phyloP scores from a whole-genome alignment of 257 asterid genomes.

The Gentiana dahurica region DNA sequence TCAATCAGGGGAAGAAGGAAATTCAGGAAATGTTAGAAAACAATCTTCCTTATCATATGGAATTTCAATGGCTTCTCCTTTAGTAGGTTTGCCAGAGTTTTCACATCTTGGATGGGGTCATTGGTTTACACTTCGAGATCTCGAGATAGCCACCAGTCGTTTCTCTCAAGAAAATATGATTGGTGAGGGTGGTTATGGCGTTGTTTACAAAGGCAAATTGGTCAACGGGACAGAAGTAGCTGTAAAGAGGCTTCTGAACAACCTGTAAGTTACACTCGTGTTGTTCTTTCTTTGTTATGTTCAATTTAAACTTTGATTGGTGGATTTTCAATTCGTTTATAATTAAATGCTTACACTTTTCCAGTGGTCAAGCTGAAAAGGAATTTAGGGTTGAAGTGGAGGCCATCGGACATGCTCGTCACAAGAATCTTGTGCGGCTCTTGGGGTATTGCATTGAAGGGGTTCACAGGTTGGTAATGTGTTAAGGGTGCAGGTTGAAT shows the following conservation, averaged over 20 bases:
- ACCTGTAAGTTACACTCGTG: slow-evolving; percentile 54
- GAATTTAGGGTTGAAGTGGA: slow-evolving; percentile 95
- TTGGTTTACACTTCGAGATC: slow-evolving; percentile 98
- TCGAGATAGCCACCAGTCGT: slow-evolving; percentile 69
- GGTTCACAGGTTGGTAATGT: slow-evolving; percentile 56
- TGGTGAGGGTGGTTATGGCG: slow-evolving; percentile 98
- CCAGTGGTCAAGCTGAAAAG: slow-evolving; percentile 96
- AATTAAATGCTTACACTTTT: slow-evolving; percentile 14
- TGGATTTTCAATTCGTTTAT: slow-evolving; percentile 1
- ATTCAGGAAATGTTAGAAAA: slow-evolving; percentile 50
- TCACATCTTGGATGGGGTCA: slow-evolving; percentile 99
- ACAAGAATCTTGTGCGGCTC: slow-evolving; percentile 91
- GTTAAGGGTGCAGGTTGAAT: too few relatives aligned
- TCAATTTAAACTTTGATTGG: background rate
- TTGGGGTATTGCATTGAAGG: slow-evolving; percentile 98
- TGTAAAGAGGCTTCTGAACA: slow-evolving; percentile 87
- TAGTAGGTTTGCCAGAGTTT: slow-evolving; percentile 79
- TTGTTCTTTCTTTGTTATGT: slow-evolving; percentile 3
- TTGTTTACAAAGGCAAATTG: slow-evolving; percentile 70
- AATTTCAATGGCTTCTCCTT: slow-evolving; percentile 67
- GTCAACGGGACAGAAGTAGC: slow-evolving; percentile 89
- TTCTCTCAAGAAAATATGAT: slow-evolving; percentile 61
- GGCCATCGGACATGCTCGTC: slow-evolving; percentile 96
- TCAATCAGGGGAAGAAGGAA: slow-evolving; percentile 95
- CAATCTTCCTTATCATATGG: slow-evolving; percentile 53